Evolutionary conservation across 2,329 filamentous ascomycete genomes (phyloP).

Genomic region (Sordariomycetes sp.): DNA sequence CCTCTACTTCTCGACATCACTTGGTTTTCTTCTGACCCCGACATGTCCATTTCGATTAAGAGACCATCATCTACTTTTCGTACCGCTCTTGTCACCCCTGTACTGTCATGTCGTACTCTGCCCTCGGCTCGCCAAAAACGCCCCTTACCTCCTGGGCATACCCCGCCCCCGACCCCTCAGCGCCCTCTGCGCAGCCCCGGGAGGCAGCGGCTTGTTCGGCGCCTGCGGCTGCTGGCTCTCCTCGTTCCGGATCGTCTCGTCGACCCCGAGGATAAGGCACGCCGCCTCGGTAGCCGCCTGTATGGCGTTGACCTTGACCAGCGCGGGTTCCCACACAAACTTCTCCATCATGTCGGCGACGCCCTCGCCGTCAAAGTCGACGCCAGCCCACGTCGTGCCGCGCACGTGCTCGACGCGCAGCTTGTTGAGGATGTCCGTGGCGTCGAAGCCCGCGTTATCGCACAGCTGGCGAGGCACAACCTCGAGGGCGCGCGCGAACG

Average conservation of each 20-base stretch:
- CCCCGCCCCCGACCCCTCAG: conserved; percentile 72
- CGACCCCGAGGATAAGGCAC: conserved; percentile 89
- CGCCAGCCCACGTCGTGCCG: conserved; percentile 85
- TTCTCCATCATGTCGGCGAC: conserved; percentile 87
- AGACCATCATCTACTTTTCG: not conserved
- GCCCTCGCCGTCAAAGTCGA: conserved; percentile 87
- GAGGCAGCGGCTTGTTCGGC: conserved; percentile 60
- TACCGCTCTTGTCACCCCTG: not conserved
- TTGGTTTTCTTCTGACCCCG: not conserved
- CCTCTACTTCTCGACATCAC: not conserved
- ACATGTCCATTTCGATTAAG: not conserved
- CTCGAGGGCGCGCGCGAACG: conserved; percentile 93
- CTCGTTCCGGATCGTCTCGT: conserved; percentile 98
- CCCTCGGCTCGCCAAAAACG: not conserved
- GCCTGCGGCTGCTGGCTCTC: conserved; percentile 77
- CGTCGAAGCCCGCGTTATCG: conserved; percentile 97
- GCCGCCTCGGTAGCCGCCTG: conserved; percentile 91
- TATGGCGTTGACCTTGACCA: conserved; percentile 95
- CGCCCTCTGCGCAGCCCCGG: conserved; percentile 78
- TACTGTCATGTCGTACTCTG: not conserved
- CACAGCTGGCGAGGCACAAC: conserved; percentile 93
- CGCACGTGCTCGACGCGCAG: conserved; percentile 93
- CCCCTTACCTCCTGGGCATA: conserved; percentile 64
- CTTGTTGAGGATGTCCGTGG: conserved; percentile 93
- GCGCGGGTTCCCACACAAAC: conserved; percentile 94